A percentile compares a stretch with the other conserved stretches of the same genome.
phyloP scores from a whole-genome alignment of 2,329 filamentous ascomycete species.

The Penicillium sp. region DNA sequence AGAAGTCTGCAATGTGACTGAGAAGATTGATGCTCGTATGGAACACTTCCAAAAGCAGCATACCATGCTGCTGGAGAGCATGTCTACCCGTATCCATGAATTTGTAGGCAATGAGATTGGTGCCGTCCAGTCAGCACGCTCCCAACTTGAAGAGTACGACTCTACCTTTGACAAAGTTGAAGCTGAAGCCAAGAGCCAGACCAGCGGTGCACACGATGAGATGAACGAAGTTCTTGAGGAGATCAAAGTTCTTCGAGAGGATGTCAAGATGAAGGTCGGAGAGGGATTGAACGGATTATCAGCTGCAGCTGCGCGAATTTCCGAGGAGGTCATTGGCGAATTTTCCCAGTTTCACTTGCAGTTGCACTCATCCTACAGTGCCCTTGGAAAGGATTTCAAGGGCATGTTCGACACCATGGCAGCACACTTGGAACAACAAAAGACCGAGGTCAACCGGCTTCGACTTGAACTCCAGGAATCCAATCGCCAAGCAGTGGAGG shows the following conservation, averaged over 20 bases:
- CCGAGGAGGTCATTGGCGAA: slow-evolving; percentile 83
- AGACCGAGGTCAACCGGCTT: slow-evolving; percentile 71
- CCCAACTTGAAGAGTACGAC: slow-evolving; percentile 69
- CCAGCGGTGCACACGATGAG: slow-evolving; percentile 65
- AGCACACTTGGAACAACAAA: slow-evolving; percentile 72
- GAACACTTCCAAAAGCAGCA: slow-evolving; percentile 72
- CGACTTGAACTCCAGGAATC: slow-evolving; percentile 71
- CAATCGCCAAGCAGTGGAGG: slow-evolving; percentile 65
- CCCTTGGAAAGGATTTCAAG: slow-evolving; percentile 83
- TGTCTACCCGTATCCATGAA: slow-evolving; percentile 70
- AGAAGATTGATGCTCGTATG: slow-evolving; percentile 73
- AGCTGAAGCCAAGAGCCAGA: slow-evolving; percentile 59
- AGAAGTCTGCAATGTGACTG: slow-evolving; percentile 74
- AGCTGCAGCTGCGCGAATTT: slow-evolving; percentile 81
- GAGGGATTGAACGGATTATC: slow-evolving; percentile 82
- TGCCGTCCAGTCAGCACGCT: slow-evolving; percentile 68
- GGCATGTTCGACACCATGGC: slow-evolving; percentile 78
- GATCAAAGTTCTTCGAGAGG: slow-evolving; percentile 84
- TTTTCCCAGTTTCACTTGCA: slow-evolving; percentile 78
- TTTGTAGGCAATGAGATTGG: slow-evolving; percentile 76
- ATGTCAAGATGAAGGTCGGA: slow-evolving; percentile 82
- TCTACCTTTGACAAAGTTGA: slow-evolving; percentile 67
- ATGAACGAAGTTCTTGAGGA: slow-evolving; percentile 92
- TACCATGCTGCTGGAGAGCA: slow-evolving; percentile 63
- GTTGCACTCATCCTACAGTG: slow-evolving; percentile 80